Evolutionary conservation across 2,329 filamentous ascomycete genomes (phyloP).

Genomic region (Diaporthe caulivora): DNA sequence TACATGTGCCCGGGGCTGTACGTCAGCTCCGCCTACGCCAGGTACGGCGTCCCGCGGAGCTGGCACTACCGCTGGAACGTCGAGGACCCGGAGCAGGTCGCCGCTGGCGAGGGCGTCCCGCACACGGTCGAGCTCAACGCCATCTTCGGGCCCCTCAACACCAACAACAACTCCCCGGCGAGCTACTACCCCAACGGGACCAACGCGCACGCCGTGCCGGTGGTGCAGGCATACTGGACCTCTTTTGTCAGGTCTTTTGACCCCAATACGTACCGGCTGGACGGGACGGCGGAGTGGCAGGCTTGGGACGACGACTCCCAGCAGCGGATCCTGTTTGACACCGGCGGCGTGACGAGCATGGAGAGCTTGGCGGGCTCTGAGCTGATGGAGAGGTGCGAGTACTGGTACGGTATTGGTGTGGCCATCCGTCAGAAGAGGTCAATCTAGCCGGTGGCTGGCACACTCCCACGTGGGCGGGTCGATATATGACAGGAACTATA

Average conservation of each 20-base stretch:
- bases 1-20: conserved; percentile 74
- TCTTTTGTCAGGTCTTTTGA: conserved; percentile 77
- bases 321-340: conserved; percentile 57
- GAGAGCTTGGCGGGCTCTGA: conserved; percentile 41
- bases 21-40: conserved; percentile 57
- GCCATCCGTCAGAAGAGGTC: conserved; percentile 30
- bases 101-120: conserved; percentile 70
- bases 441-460: not conserved
- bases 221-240: conserved; percentile 79
- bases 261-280: conserved; percentile 68
- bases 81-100: conserved; percentile 65
- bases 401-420: conserved; percentile 35
- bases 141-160: conserved; percentile 74
- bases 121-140: conserved; percentile 77
- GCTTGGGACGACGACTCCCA: conserved; percentile 51
- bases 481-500: not conserved
- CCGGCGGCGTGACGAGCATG: conserved; percentile 45
- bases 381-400: conserved; percentile 40
- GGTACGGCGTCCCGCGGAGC: conserved; percentile 54
- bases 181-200: conserved; percentile 65
- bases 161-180: conserved; percentile 59
- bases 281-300: conserved; percentile 64
- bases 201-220: conserved; percentile 69
- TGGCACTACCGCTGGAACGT: conserved; percentile 82
- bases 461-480: not conserved